Conservation (phyloP, 805 yeast species). For the Metschnikowia orientalis region DNA sequence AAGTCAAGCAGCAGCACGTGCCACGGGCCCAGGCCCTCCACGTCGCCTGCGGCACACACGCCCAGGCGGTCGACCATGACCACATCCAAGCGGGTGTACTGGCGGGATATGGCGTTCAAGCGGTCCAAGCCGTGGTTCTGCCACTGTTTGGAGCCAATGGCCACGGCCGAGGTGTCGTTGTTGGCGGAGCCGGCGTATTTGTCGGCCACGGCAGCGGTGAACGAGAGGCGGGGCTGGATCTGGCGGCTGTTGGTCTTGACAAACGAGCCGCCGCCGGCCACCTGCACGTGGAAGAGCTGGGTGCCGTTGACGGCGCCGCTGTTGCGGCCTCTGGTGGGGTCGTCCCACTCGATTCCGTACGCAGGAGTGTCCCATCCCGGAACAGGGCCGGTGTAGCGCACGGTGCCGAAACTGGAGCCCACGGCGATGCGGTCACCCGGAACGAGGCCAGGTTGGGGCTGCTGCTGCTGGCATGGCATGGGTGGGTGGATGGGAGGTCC, state of each 20-base stretch:
- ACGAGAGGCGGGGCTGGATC: conserved; percentile 26
- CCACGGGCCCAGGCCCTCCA: neutral
- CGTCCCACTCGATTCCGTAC: conserved; percentile 87
- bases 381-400: conserved; percentile 56
- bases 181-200: conserved; percentile 41
- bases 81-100: conserved; percentile 41
- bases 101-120: conserved; percentile 43
- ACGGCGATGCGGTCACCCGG: conserved; percentile 22
- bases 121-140: conserved; percentile 66
- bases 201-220: conserved; percentile 47
- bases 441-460: too few species aligned
- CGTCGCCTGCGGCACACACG: conserved; percentile 20
- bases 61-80: conserved; percentile 47
- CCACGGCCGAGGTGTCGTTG: conserved; percentile 16
- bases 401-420: conserved; percentile 54
- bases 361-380: conserved; percentile 59
- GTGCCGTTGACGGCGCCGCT: conserved; percentile 55
- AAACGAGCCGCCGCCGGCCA: conserved; percentile 57
- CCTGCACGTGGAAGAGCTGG: conserved; percentile 46
- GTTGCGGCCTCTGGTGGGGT: conserved; percentile 63
- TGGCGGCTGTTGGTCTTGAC: conserved; percentile 42
- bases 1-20: conserved; percentile 12
- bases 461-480: too few species aligned
- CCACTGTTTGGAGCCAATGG: conserved; percentile 53
- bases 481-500: too few species aligned